Evolutionary conservation across 768 basidiomycete species (phyloP), one percentile per base, ranked within the genome.

Genomic region (Lyophyllum shimeji): DNA sequence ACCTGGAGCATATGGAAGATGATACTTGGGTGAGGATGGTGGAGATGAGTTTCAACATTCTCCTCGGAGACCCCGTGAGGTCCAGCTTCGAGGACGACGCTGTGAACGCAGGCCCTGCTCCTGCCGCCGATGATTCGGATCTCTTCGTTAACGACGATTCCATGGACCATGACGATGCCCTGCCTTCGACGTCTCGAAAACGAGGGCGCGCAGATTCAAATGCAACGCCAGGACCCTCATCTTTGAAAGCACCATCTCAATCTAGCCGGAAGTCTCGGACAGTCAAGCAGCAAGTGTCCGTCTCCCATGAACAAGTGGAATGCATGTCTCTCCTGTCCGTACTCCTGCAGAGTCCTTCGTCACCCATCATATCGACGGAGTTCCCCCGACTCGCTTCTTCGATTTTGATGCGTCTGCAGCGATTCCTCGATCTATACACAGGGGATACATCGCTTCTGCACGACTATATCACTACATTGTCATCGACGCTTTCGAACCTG

Each of bases 381-480:
- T 64, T 75, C 57, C 62, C 69, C 29, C 65, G 75, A 55, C 69
- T 82, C 50, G 68, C 84, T 2, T 67, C 75, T 0, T 76, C 76
- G 11, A 76, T 97, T 47, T 78, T 98, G 18, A 63, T 43, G 3
- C 74, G 76, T 21, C 59, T 79, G 9, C 65, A 69, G 45, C 73
- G 72, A 12, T 92, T 95, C 65, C 77, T 98, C 39, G 72, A 76
- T 15, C 66, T 74, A 34, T 91, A 90, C 65, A 80, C 86, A 1
- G 61, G 74, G 8, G 93, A 97, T 62, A 89, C 90, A 1, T 88
- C 89, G 2, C 79, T 94, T 13, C 85, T 95, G 61, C 81, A 85
- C 15, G 83, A 93, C 61, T 89, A 89, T 46, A 76, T 98, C 20
- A 70, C 75, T 6, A 81, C 85, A 3, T 69, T 96, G 40, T 86